Evolutionary conservation across 768 basidiomycete species (phyloP), one percentile per base, ranked within the genome.

Genomic region (Suillus subalutaceus): DNA sequence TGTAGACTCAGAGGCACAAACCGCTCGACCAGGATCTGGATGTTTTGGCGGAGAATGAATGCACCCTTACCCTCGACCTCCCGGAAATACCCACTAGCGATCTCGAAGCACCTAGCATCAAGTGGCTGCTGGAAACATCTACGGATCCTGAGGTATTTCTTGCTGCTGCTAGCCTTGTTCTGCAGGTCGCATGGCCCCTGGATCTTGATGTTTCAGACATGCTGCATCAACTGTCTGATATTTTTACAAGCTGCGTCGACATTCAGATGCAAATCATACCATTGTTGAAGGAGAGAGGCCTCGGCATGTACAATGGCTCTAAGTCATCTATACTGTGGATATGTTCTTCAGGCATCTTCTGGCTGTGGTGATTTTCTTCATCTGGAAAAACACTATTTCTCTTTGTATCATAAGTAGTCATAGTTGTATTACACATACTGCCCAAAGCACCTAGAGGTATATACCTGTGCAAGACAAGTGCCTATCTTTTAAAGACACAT

Each of bases 121-220:
- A 56, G 48, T 72, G 69, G 69, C 52, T 69, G 30, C 67, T 69
- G 3, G 64, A 70, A 16, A 70, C 62, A 43, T 70, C 69, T 7
- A 70, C 56, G 16, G 69, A 70, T 63, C 64, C 52, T 8, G 65
- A 70, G 23, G 58, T 69, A 35, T 26, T 56, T 26, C 3, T 62
- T 3, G 58, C 65, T 1, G 62, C 65, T n/a, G 62, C 64, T 15
- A 38, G 20, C 7, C 30, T 71, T 37, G 64, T 70, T 20, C 52
- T 58, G 20, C 62, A 53, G 15, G 35, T 69, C 15, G 65, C 48
- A 55, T 70, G 69, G 69, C 69, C 61, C 8, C 2, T 64, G 41
- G 38, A 64, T 46, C 52, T 53, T 53, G 52, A 53, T 16, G 1
- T 53, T 16, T 53, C 52, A 3, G 26, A 30, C 52, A 53, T 30